A percentile compares a stretch with the other conserved stretches of the same genome.
Conservation (phyloP, 2,329 filamentous ascomycete species). For the Berkeleyomyces rouxiae region DNA sequence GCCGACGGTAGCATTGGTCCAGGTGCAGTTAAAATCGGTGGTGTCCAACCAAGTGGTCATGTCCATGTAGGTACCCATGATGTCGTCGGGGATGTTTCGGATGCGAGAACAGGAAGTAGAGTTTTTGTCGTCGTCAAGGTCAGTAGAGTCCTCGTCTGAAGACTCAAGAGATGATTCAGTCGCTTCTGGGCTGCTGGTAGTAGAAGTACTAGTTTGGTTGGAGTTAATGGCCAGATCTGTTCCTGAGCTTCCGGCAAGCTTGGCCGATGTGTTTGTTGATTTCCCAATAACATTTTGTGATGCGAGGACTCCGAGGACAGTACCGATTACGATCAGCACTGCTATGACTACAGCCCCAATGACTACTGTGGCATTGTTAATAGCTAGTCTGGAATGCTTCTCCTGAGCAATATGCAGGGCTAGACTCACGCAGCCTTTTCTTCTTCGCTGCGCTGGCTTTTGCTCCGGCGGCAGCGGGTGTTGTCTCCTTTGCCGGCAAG, state of each 20-base stretch:
- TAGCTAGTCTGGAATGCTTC: neutral
- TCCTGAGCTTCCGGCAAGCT: neutral
- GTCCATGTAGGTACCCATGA: constrained; percentile 48
- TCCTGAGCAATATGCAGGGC: neutral
- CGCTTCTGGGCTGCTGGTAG: neutral
- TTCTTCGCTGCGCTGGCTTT: neutral
- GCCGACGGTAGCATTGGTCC: constrained; percentile 49
- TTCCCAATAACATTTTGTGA: constrained; percentile 6
- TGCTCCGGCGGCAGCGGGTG: neutral
- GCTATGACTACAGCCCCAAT: constrained; percentile 4
- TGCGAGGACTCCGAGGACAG: constrained; percentile 10
- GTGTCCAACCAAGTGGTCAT: constrained; percentile 62
- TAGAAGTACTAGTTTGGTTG: no score
- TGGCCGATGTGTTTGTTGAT: constrained; percentile 5
- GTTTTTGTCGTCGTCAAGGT: neutral
- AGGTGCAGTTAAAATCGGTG: constrained; percentile 56
- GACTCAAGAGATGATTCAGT: neutral
- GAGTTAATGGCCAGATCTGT: neutral
- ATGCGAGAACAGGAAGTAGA: constrained; percentile 1
- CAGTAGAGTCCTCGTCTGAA: neutral
- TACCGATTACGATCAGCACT: constrained; percentile 3
- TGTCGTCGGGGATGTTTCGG: constrained; percentile 29
- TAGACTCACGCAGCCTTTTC: neutral
- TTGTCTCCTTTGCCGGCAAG: neutral
- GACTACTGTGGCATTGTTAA: constrained; percentile 2